Evolutionary conservation across 192 early-diverging fungal genomes (phyloP), one percentile per base, ranked within the genome.

Genomic region (Gryganskiella cystojenkinii): DNA sequence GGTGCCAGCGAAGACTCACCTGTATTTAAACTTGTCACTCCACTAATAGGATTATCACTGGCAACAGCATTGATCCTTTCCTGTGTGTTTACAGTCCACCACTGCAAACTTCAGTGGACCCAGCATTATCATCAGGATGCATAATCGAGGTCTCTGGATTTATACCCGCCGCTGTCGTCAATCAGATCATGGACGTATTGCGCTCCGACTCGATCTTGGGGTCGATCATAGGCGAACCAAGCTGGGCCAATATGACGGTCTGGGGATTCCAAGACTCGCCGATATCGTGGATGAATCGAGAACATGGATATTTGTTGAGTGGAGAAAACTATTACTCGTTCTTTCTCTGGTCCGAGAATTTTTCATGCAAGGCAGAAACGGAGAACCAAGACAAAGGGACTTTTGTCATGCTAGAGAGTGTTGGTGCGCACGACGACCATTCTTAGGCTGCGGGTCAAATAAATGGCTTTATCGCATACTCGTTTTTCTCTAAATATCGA

Each of bases 311-410:
- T 64, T 53, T 80, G 33, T 25, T 71, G 33, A 76, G 45, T 45
- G 83, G 83, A 13, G 83, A 84, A 56, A 81, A 84, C 56, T 64
- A 71, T 67, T 84, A 82, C 46, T 80, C 76, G 4, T 80, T 84
- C 61, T 70, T 84, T 17, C 17, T 80, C 10, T 82, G 78, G 70
- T 52, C 71, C 15, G 46, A 61, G 2, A 42, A n/a, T 7, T 30
- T 54, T 24, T 25, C 22, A 1, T 14, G 13, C 27, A 24, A 47
- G 19, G n/a, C n/a, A n/a, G 55, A 61, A 11, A 67, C 67, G 24
- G 55, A 43, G 1, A 7, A 68, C 31, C 28, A 35, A 40, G 73
- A 78, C 25, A 56, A 45, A 4, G 66, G 56, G 2, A 46, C 57
- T 0, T 78, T 64, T 63, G 73, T 78, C 0, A 7, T 78, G 20